Evolutionary conservation across 495 filamentous ascomycete genomes (phyloP).

Genomic region (Penicillium paxilli): DNA sequence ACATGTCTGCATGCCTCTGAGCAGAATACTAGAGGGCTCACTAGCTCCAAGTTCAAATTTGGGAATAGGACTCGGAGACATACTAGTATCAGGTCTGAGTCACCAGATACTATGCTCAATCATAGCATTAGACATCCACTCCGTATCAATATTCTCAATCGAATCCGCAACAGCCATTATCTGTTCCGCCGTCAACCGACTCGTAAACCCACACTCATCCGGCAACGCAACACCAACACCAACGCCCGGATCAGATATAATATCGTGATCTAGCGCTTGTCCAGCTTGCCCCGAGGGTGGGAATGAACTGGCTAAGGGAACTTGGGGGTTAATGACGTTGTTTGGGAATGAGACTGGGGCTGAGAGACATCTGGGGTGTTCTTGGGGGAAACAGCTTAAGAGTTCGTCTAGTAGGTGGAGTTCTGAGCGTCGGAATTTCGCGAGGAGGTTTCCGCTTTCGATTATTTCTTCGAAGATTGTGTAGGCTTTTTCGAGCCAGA

Average conservation of each 20-base stretch:
- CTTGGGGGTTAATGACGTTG: slow-evolving; percentile 4
- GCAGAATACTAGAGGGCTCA: no score
- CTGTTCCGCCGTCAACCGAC: slow-evolving; percentile 32
- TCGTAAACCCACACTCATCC: slow-evolving; percentile 13
- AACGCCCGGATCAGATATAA: slow-evolving; percentile 12
- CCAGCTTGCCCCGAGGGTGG: slow-evolving; percentile 5
- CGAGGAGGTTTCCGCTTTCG: slow-evolving; percentile 38
- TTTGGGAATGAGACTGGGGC: slow-evolving; percentile 17
- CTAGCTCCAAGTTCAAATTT: no score
- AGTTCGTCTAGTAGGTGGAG: slow-evolving; percentile 37
- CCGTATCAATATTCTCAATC: slow-evolving; percentile 39
- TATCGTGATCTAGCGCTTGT: slow-evolving; percentile 12
- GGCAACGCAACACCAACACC: slow-evolving; percentile 3
- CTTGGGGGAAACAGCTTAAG: slow-evolving; percentile 26
- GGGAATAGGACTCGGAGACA: no score
- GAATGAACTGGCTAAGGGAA: slow-evolving; percentile 14
- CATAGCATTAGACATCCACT: slow-evolving; percentile 42
- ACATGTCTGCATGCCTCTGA: no score
- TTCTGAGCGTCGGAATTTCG: slow-evolving; percentile 37
- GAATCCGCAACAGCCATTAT: slow-evolving; percentile 42
- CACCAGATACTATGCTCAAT: slow-evolving; percentile 41
- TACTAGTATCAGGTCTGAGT: no score
- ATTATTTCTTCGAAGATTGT: slow-evolving; percentile 45
- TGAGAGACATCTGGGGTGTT: slow-evolving; percentile 15
- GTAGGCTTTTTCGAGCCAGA: slow-evolving; percentile 37